These are phyloP conservation scores for Trichophyton benhamiae DNA, from an alignment of 2,329 filamentous ascomycete species.

Conservation along the genomic window DNA sequence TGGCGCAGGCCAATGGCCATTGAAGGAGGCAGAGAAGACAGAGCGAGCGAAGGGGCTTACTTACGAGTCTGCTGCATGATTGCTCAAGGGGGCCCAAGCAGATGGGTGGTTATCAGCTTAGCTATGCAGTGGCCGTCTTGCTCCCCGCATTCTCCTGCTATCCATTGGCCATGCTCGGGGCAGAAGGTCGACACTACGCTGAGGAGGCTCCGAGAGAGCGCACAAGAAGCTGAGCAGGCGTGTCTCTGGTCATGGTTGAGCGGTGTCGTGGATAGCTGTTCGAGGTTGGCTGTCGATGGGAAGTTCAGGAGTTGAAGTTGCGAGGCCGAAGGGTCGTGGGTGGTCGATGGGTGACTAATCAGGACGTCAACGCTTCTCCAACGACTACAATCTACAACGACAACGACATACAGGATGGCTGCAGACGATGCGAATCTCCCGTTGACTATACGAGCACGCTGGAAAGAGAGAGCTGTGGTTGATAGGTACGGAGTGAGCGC, in stretches of 20 bases:
- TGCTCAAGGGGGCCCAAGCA: conserved; percentile 4
- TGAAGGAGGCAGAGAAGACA: conserved; percentile 6
- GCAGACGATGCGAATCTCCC: no score
- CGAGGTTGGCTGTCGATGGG: neutral
- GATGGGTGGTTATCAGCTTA: neutral
- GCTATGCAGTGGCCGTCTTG: neutral
- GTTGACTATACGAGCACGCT: neutral
- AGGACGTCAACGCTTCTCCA: no score
- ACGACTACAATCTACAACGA: neutral
- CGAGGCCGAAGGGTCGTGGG: no score
- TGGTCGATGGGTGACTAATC: no score
- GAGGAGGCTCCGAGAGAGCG: neutral
- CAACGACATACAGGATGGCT: neutral
- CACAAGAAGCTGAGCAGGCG: neutral
- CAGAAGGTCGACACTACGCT: neutral
- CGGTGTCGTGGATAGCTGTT: neutral
- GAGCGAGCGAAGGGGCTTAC: neutral
- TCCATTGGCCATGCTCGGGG: neutral
- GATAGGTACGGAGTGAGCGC: neutral
- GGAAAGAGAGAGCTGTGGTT: neutral
- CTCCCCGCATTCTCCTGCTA: neutral
- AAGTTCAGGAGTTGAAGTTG: neutral
- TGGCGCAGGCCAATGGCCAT: neutral
- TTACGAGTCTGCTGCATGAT: conserved; percentile 11
- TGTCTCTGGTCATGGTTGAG: neutral